These are phyloP conservation scores for Pestalotiopsis sp. DNA, from an alignment of 2,329 filamentous ascomycete genomes.

Conservation along the genomic window DNA sequence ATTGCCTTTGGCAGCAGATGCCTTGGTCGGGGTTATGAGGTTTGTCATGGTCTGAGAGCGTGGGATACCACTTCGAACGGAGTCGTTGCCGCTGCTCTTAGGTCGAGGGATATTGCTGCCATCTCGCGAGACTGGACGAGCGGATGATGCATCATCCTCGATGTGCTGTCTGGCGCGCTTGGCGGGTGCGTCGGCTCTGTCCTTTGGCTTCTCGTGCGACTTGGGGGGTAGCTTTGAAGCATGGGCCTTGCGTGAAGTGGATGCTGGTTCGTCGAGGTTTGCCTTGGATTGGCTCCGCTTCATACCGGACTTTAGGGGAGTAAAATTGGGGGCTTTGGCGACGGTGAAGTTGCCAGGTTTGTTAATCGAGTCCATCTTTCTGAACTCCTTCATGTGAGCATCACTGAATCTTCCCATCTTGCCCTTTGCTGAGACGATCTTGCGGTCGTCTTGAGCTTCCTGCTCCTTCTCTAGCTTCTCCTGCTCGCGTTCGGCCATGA, in stretches of 20 bases:
- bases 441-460: constrained; percentile 53
- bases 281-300: constrained; percentile 55
- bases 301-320: constrained; percentile 48
- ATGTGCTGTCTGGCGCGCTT: constrained; percentile 74
- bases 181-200: constrained; percentile 45
- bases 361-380: constrained; percentile 97
- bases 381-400: constrained; percentile 84
- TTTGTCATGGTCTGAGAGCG: constrained; percentile 54
- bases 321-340: constrained; percentile 34
- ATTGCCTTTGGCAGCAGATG: constrained; percentile 66
- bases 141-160: constrained; percentile 70
- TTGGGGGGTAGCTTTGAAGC: constrained; percentile 29
- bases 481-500: constrained; percentile 63
- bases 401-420: constrained; percentile 81
- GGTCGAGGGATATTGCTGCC: constrained; percentile 51
- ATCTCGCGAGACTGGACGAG: constrained; percentile 61
- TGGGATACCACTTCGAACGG: constrained; percentile 32
- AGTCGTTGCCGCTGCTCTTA: constrained; percentile 45
- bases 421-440: constrained; percentile 79
- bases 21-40: constrained; percentile 78
- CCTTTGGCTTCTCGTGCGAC: constrained; percentile 22
- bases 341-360: constrained; percentile 80
- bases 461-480: constrained; percentile 49
- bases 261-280: constrained; percentile 63
- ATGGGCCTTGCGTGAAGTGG: constrained; percentile 33